Evolutionary conservation across 495 filamentous ascomycete species (phyloP), one percentile per base, ranked within the genome.

Genomic region (Talaromyces liani): DNA sequence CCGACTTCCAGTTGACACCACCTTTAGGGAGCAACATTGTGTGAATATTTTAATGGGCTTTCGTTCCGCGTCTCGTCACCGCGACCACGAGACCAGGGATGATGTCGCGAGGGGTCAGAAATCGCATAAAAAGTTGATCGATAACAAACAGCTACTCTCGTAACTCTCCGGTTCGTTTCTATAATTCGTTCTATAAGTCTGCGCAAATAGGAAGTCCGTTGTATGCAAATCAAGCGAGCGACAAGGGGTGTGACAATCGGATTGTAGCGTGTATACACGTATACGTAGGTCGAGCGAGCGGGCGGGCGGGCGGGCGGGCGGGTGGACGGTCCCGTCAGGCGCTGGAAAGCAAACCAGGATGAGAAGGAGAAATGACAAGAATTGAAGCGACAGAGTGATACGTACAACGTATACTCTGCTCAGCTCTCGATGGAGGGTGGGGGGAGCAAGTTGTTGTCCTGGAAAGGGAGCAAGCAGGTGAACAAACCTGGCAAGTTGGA

Each of bases 1-100:
- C 86, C 67, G 91, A 89, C 80, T 96, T 97, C 91, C 93, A 97
- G 73, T 83, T 94, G 71, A 95, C 84, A 75, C 90, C 91, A 75
- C 90, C 90, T 76, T 95, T 96, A 60, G 90, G 89, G 66, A 94
- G 82, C 74, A 96, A 79, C 88, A 91, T 91, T 12, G 18, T 58
- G 31, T 16, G 20, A 24, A 33, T 20, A 36, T 36, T 34, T 5
- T 20, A 33, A 36, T 22, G 29, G 8, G 27, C 14, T 36, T 2
- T 58, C 31, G 45, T 49, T 49, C n/a, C 18, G 18, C 45, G 45
- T 18, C 45, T 49, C 45, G 45, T 49, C 45, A 20, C 45, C n/a
- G 45, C 16, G 18, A 49, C n/a, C 45, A 49, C 45, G 45, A 49
- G 45, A 49, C 4, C 45, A 49, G 45, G 18, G 18, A 49, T 20